phyloP scores from a whole-genome alignment of 164 flowering plant species.

The Tetracentron sinense region DNA sequence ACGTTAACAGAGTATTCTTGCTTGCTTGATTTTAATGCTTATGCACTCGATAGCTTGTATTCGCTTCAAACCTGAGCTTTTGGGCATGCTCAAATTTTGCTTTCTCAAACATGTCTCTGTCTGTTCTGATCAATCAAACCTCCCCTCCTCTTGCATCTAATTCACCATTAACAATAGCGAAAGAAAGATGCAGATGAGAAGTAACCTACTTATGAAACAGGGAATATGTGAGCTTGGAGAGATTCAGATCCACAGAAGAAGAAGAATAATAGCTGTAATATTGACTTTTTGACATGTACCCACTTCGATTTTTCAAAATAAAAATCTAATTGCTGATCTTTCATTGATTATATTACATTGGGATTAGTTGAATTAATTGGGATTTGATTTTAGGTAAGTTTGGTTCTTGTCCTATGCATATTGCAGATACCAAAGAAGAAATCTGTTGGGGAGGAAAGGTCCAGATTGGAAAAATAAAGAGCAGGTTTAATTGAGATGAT shows the following conservation, averaged over 20 bases:
- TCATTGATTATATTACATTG: neutral
- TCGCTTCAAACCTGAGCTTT: constrained; percentile 8
- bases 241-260: constrained; percentile 25
- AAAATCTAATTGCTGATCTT: neutral
- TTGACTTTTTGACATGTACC: constrained; percentile 4
- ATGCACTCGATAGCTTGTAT: too few relatives aligned
- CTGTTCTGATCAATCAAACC: constrained; percentile 7
- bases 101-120: constrained; percentile 6
- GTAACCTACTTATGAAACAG: neutral
- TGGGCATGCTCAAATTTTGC: neutral
- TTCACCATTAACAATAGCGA: neutral
- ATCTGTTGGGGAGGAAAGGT: neutral
- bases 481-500: too few relatives aligned
- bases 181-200: constrained; percentile 12
- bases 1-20: too few relatives aligned
- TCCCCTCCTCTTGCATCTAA: neutral
- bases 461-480: too few relatives aligned
- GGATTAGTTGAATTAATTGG: neutral
- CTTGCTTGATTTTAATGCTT: too few relatives aligned
- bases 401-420: constrained; percentile 1
- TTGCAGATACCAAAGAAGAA: constrained; percentile 1
- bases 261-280: constrained; percentile 8
- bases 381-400: neutral
- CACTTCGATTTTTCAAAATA: neutral
- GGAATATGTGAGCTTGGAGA: constrained; percentile 1